These are phyloP conservation scores for Podosphaera leucotricha DNA, from an alignment of 2,329 filamentous ascomycete species.

Conservation along the genomic window DNA sequence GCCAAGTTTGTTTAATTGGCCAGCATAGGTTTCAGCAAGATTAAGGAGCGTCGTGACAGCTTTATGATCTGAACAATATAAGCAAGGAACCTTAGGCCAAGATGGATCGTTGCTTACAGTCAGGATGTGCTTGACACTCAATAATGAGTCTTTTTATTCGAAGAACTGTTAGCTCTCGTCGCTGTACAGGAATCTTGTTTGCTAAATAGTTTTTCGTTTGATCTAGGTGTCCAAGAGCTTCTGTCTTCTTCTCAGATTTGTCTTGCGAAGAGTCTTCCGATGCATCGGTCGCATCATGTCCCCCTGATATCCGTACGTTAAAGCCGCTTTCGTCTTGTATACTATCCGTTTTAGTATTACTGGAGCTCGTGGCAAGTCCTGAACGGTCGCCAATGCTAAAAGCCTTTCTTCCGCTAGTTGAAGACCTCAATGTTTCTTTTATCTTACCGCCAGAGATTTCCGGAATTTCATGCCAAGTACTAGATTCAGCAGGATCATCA, in stretches of 20 bases:
- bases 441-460: slow-evolving; percentile 47
- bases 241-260: slow-evolving; percentile 36
- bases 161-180: slow-evolving; percentile 77
- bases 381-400: slow-evolving; percentile 30
- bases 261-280: slow-evolving; percentile 29
- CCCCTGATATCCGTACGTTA: background rate
- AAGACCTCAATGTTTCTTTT: slow-evolving; percentile 41
- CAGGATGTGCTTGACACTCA: slow-evolving; percentile 83
- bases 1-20: slow-evolving; percentile 43
- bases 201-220: slow-evolving; percentile 49
- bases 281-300: background rate
- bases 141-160: slow-evolving; percentile 95
- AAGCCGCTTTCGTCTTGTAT: too few species aligned
- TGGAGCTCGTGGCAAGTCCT: too few species aligned
- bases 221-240: slow-evolving; percentile 27
- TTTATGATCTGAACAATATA: slow-evolving; percentile 36
- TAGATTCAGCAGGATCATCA: slow-evolving; percentile 66
- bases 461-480: slow-evolving; percentile 80
- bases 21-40: slow-evolving; percentile 64
- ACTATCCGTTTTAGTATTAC: too few species aligned
- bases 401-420: slow-evolving; percentile 27
- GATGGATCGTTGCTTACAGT: slow-evolving; percentile 32
- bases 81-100: slow-evolving; percentile 5
- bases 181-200: slow-evolving; percentile 76
- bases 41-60: slow-evolving; percentile 73